Percentiles rank a stretch among this genome's conserved stretches.
These are phyloP conservation scores for Pseudozyma thailandica DNA, from an alignment of 1,284 basidiomycete genomes.

Conservation along the genomic window DNA sequence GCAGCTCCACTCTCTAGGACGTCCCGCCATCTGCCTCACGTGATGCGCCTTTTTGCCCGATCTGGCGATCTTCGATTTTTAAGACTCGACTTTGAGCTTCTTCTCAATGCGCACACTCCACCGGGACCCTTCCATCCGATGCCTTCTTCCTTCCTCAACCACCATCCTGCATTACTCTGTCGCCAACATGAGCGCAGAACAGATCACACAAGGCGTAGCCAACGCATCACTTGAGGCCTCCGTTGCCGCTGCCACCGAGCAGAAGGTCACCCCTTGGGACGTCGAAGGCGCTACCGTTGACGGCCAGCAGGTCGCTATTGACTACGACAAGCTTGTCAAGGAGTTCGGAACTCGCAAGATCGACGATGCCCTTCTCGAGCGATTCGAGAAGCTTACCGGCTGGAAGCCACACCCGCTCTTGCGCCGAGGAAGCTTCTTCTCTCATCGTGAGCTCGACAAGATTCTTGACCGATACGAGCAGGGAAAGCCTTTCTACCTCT, in stretches of 20 bases:
- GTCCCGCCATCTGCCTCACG: slow-evolving; percentile 15
- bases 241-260: slow-evolving; percentile 68
- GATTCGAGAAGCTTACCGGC: slow-evolving; percentile 92
- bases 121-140: neutral
- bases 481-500: slow-evolving; percentile 96
- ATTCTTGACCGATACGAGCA: slow-evolving; percentile 96
- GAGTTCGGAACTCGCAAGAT: slow-evolving; percentile 92
- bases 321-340: slow-evolving; percentile 94
- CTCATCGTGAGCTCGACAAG: slow-evolving; percentile 92
- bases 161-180: neutral
- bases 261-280: slow-evolving; percentile 97
- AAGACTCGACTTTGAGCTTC: neutral
- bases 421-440: slow-evolving; percentile 94
- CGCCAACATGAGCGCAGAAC: slow-evolving; percentile 33
- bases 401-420: slow-evolving; percentile 89
- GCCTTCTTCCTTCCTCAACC: neutral
- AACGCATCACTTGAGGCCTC: slow-evolving; percentile 48
- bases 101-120: slow-evolving; percentile 19
- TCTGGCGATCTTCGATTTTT: slow-evolving; percentile 1
- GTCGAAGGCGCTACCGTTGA: slow-evolving; percentile 94
- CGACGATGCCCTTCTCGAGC: slow-evolving; percentile 80
- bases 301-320: slow-evolving; percentile 78
- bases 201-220: slow-evolving; percentile 48
- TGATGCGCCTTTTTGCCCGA: slow-evolving; percentile 9
- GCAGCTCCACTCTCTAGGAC: slow-evolving; percentile 25